Evolutionary conservation across 352 stramenopile genomes (phyloP).

Genomic region (Phytopythium vexans): DNA sequence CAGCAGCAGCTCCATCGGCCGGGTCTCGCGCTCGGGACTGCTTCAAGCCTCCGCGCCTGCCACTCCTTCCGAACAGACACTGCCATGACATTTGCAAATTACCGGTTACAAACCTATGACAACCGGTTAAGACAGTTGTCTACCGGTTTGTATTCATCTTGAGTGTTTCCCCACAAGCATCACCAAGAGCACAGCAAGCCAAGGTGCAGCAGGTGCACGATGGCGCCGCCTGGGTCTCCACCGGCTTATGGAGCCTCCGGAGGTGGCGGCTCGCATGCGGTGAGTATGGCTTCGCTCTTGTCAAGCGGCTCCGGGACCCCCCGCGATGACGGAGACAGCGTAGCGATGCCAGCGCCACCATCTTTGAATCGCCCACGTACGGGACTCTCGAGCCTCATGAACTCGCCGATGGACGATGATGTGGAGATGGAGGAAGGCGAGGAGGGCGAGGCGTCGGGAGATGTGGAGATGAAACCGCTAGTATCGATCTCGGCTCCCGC

Average conservation of each 20-base stretch:
- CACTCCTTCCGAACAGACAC: no score
- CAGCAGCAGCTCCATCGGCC: constrained; percentile 47
- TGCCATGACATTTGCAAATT: no score
- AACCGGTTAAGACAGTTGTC: no score
- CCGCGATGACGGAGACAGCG: constrained; percentile 1
- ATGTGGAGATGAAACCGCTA: constrained; percentile 4
- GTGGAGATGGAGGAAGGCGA: constrained; percentile 10
- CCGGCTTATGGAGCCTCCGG: no score
- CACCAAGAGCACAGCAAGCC: no score
- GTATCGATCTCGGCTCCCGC: background rate
- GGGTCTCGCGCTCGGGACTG: no score
- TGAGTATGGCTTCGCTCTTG: constrained; percentile 43
- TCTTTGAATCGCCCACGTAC: constrained; percentile 8
- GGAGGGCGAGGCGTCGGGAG: background rate
- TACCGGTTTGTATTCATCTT: no score
- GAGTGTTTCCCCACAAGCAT: no score
- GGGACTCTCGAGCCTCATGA: constrained; percentile 61
- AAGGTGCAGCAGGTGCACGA: no score
- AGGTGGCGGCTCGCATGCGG: constrained; percentile 12
- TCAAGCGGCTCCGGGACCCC: constrained; percentile 26
- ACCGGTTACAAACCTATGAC: no score
- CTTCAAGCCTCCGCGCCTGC: no score
- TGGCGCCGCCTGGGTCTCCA: no score
- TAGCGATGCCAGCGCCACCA: constrained; percentile 3
- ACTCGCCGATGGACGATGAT: constrained; percentile 47